phyloP scores from a whole-genome alignment of 768 basidiomycete species.

The Favolaschia claudopus region DNA sequence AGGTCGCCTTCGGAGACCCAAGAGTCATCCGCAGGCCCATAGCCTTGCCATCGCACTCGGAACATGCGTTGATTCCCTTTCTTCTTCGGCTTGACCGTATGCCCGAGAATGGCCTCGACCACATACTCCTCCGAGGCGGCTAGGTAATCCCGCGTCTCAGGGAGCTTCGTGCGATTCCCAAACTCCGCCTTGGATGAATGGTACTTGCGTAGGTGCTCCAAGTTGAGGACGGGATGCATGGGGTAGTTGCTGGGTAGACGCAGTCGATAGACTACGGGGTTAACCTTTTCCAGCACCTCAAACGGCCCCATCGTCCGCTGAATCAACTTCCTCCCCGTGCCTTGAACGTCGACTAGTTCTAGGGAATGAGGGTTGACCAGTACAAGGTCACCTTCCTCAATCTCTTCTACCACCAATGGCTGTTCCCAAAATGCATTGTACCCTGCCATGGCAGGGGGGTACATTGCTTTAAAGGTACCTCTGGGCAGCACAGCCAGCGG shows the following conservation, averaged over 20 bases:
- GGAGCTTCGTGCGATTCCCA: neutral
- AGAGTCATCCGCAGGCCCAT: neutral
- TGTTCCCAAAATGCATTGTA: neutral
- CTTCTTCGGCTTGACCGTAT: too few species aligned
- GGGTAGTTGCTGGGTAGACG: slow-evolving; percentile 13
- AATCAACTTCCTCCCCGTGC: slow-evolving; percentile 15
- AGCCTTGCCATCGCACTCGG: neutral
- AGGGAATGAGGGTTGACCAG: slow-evolving; percentile 12
- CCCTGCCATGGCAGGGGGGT: neutral
- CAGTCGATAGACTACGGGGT: slow-evolving; percentile 9
- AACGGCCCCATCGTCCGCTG: slow-evolving; percentile 22
- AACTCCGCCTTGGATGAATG: neutral
- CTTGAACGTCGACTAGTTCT: slow-evolving; percentile 12
- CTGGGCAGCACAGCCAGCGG: too few species aligned
- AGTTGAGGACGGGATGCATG: slow-evolving; percentile 14
- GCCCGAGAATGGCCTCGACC: too few species aligned
- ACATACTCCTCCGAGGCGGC: neutral
- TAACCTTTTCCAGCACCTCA: slow-evolving; percentile 22
- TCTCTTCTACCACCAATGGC: neutral
- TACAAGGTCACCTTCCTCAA: neutral
- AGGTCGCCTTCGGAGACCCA: too few species aligned
- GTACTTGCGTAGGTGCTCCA: slow-evolving; percentile 20
- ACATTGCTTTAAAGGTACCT: neutral
- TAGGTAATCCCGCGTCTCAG: neutral
- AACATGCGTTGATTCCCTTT: neutral